A percentile compares a stretch with the other conserved stretches of the same genome.
These are phyloP conservation scores for Castanea sativa DNA, from an alignment of 306 rosid species.

Conservation along the genomic window DNA sequence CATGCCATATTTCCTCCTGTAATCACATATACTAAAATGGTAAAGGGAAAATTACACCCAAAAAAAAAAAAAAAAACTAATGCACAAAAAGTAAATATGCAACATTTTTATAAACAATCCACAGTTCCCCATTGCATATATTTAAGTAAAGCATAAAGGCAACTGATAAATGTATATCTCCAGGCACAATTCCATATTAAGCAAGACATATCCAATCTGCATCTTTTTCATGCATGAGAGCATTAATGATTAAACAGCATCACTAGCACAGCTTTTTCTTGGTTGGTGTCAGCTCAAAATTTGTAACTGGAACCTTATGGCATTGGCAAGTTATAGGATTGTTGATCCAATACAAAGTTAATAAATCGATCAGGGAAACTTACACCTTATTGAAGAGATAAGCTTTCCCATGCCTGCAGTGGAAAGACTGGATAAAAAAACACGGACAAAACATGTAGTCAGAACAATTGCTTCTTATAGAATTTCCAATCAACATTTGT, in stretches of 20 bases:
- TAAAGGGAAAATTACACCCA: background rate
- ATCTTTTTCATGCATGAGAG: background rate
- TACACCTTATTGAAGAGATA: slow-evolving; percentile 96
- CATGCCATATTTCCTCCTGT: background rate
- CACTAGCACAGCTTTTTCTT: background rate
- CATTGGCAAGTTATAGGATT: slow-evolving; percentile 9
- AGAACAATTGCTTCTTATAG: slow-evolving; percentile 21
- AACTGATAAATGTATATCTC: slow-evolving; percentile 4
- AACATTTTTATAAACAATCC: slow-evolving; percentile 4
- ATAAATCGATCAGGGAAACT: slow-evolving; percentile 48
- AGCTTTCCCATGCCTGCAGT: slow-evolving; percentile 76
- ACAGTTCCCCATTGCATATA: slow-evolving; percentile 3
- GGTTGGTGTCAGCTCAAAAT: background rate
- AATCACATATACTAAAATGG: background rate
- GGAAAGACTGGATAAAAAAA: slow-evolving; percentile 70
- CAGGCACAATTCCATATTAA: slow-evolving; percentile 21
- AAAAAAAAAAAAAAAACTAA: background rate
- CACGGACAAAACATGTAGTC: slow-evolving; percentile 38
- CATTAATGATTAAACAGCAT: background rate
- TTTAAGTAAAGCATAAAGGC: background rate
- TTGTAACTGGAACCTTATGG: background rate
- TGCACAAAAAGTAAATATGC: background rate
- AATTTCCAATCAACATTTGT: slow-evolving; percentile 12
- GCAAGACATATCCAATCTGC: slow-evolving; percentile 9
- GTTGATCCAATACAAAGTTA: slow-evolving; percentile 10